Evolutionary conservation across 1,284 basidiomycete species (phyloP).

Genomic region (Ceratobasidium sp.): DNA sequence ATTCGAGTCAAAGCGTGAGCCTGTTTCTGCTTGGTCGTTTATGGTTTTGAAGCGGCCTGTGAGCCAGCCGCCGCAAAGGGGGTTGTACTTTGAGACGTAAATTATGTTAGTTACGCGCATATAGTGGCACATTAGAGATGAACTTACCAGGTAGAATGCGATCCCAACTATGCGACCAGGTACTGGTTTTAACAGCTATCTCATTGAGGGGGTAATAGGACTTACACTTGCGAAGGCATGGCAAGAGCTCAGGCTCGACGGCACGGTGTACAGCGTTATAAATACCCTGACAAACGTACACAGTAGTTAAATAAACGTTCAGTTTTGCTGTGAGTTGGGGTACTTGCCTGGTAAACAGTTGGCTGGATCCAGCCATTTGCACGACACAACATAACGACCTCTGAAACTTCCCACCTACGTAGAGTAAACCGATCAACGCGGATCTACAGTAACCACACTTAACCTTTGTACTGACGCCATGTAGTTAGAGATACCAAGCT

Average conservation of each 20-base stretch:
- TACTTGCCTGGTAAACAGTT: constrained; percentile 59
- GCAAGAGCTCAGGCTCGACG: constrained; percentile 66
- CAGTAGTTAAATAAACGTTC: too few species aligned
- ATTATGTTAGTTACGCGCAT: constrained; percentile 6
- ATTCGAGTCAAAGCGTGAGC: constrained; percentile 38
- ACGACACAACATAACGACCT: constrained; percentile 64
- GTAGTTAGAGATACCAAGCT: constrained; percentile 64
- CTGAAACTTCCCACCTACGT: constrained; percentile 59
- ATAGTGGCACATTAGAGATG: neutral
- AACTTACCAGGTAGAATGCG: constrained; percentile 33
- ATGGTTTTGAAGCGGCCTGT: constrained; percentile 40
- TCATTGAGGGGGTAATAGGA: constrained; percentile 64
- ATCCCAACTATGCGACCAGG: constrained; percentile 1
- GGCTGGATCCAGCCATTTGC: constrained; percentile 64
- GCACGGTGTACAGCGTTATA: constrained; percentile 65
- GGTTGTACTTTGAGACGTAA: constrained; percentile 23
- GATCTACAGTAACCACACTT: neutral
- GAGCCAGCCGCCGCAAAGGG: constrained; percentile 41
- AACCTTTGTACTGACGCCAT: constrained; percentile 55
- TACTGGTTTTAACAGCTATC: constrained; percentile 51
- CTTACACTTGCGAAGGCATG: constrained; percentile 61
- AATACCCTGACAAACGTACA: constrained; percentile 52
- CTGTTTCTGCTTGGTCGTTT: constrained; percentile 25
- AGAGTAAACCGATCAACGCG: constrained; percentile 1
- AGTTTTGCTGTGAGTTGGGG: too few species aligned